Percentiles rank a stretch among this genome's conserved stretches.
Evolutionary conservation across 1,139 yeast species (phyloP).

Genomic region (Debaryomyces coudertii): DNA sequence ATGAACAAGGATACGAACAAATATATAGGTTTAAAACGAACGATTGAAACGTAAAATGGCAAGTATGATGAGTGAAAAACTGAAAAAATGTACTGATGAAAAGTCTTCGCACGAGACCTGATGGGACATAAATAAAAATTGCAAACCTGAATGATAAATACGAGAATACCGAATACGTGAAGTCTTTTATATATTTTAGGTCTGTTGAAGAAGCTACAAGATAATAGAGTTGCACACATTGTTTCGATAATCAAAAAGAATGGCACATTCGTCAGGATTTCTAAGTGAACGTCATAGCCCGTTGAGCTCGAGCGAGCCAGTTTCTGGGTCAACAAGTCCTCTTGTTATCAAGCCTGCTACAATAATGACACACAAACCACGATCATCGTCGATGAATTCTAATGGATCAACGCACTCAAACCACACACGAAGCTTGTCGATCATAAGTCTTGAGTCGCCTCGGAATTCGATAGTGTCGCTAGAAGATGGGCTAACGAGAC

Average conservation of each 20-base stretch:
- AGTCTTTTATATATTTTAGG: neutral
- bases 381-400: slow-evolving; percentile 43
- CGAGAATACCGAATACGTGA: neutral
- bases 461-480: slow-evolving; percentile 47
- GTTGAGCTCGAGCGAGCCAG: slow-evolving; percentile 20
- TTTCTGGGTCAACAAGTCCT: slow-evolving; percentile 27
- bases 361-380: slow-evolving; percentile 23
- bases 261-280: slow-evolving; percentile 17
- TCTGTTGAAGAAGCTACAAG: neutral
- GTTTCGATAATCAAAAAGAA: neutral
- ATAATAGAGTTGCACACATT: neutral
- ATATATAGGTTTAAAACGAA: neutral
- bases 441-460: slow-evolving; percentile 45
- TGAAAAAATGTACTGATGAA: neutral
- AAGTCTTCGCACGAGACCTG: slow-evolving; percentile 1
- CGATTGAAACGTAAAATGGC: neutral
- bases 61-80: neutral
- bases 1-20: neutral
- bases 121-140: slow-evolving; percentile 5
- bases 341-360: slow-evolving; percentile 24
- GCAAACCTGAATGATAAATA: neutral
- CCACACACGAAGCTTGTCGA: slow-evolving; percentile 38
- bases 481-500: slow-evolving; percentile 35
- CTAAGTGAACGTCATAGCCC: slow-evolving; percentile 24
- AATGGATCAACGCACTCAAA: slow-evolving; percentile 31